Percentiles rank a stretch among this genome's conserved stretches.
Conservation (phyloP, 768 basidiomycete genomes). For the Astraeus odoratus region DNA sequence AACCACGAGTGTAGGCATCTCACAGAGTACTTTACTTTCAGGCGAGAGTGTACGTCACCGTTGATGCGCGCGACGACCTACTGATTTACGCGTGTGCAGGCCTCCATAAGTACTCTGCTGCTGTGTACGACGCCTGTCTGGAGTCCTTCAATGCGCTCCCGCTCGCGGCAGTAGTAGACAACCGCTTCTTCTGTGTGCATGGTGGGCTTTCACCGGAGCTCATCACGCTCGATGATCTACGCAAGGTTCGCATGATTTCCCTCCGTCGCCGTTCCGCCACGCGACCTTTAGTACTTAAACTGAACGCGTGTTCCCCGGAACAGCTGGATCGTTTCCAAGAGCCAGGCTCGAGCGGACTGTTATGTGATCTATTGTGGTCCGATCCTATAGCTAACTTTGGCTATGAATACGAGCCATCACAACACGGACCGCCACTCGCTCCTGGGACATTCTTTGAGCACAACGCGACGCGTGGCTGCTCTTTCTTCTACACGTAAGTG, state of each 20-base stretch:
- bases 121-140: slow-evolving; percentile 88
- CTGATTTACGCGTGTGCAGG: slow-evolving; percentile 36
- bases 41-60: slow-evolving; percentile 75
- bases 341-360: slow-evolving; percentile 83
- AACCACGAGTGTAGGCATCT: slow-evolving; percentile 98
- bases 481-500: slow-evolving; percentile 85
- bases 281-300: not conserved
- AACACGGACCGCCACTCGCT: slow-evolving; percentile 46
- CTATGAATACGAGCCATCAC: slow-evolving; percentile 55
- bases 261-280: not conserved
- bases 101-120: slow-evolving; percentile 80
- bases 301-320: slow-evolving; percentile 5
- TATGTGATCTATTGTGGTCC: slow-evolving; percentile 95
- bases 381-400: slow-evolving; percentile 91
- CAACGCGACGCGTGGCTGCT: slow-evolving; percentile 86
- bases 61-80: not conserved
- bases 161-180: slow-evolving; percentile 85
- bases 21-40: slow-evolving; percentile 98
- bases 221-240: slow-evolving; percentile 68
- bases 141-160: slow-evolving; percentile 88
- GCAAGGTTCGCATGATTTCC: slow-evolving; percentile 37
- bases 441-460: slow-evolving; percentile 62
- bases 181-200: slow-evolving; percentile 95
- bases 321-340: slow-evolving; percentile 92
- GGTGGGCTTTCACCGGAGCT: slow-evolving; percentile 92